phyloP scores from a whole-genome alignment of 306 rosid species.

The Malus fusca region DNA sequence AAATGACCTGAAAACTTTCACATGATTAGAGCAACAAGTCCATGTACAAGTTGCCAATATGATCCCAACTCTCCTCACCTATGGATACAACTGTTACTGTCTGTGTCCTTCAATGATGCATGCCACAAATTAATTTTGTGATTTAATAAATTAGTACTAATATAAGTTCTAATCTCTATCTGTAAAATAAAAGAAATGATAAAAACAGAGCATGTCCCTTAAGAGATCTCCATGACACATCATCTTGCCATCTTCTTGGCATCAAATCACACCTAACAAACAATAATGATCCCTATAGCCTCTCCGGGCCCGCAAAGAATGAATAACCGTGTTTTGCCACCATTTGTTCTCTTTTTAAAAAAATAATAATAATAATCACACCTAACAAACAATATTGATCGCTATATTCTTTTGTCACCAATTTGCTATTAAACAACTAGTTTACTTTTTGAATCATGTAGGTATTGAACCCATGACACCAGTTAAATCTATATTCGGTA shows the following conservation, averaged over 20 bases:
- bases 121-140: neutral
- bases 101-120: neutral
- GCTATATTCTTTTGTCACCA: neutral
- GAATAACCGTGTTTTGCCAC: no score
- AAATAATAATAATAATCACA: no score
- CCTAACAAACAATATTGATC: neutral
- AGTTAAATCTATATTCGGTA: no score
- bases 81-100: no score
- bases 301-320: no score
- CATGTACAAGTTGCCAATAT: neutral
- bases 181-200: neutral
- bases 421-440: no score
- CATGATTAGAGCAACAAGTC: neutral
- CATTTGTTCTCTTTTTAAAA: no score
- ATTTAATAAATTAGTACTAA: no score
- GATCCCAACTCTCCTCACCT: neutral
- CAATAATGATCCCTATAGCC: neutral
- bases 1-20: constrained; percentile 56
- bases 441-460: no score
- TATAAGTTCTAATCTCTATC: neutral
- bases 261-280: neutral
- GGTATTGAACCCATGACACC: no score
- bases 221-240: neutral
- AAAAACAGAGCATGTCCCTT: neutral
- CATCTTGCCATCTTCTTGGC: neutral